These are phyloP conservation scores for Puccinia coronata DNA, from an alignment of 1,284 basidiomycete genomes.

Conservation along the genomic window DNA sequence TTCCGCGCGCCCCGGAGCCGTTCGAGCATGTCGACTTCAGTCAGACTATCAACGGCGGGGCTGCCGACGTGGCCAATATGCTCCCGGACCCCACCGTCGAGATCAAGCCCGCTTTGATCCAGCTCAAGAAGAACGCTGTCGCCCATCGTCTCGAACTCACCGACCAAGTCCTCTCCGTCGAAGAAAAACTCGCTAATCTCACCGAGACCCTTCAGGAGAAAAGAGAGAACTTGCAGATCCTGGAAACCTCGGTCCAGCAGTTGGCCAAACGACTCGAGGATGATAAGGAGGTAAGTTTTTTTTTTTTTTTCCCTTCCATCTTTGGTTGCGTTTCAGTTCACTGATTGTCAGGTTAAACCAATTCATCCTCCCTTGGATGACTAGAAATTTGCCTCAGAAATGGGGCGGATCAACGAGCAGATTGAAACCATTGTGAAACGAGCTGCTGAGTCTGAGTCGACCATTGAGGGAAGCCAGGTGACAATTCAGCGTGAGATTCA, in stretches of 20 bases:
- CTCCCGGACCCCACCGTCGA: slow-evolving; percentile 68
- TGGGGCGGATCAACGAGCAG: slow-evolving; percentile 38
- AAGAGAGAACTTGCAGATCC: slow-evolving; percentile 69
- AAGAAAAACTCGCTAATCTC: slow-evolving; percentile 74
- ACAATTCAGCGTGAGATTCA: slow-evolving; percentile 35
- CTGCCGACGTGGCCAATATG: slow-evolving; percentile 68
- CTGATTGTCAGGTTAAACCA: neutral
- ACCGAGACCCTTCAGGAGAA: slow-evolving; percentile 57
- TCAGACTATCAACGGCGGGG: slow-evolving; percentile 73
- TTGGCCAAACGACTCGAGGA: slow-evolving; percentile 71
- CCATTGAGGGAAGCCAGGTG: slow-evolving; percentile 16
- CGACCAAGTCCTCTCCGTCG: slow-evolving; percentile 72
- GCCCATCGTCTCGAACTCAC: slow-evolving; percentile 70
- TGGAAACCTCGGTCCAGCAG: slow-evolving; percentile 63
- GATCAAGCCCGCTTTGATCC: slow-evolving; percentile 72
- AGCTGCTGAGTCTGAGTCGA: slow-evolving; percentile 17
- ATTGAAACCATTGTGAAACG: slow-evolving; percentile 16
- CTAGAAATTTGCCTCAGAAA: slow-evolving; percentile 38
- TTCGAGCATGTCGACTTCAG: slow-evolving; percentile 70
- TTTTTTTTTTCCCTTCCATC: neutral
- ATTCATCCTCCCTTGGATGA: neutral
- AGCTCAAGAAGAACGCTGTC: slow-evolving; percentile 70
- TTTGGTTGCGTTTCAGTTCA: too few species aligned
- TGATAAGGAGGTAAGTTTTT: slow-evolving; percentile 68
- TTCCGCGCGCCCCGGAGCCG: slow-evolving; percentile 70